phyloP scores from a whole-genome alignment of 2,329 filamentous ascomycete species.

The Botrytis fragariae region DNA sequence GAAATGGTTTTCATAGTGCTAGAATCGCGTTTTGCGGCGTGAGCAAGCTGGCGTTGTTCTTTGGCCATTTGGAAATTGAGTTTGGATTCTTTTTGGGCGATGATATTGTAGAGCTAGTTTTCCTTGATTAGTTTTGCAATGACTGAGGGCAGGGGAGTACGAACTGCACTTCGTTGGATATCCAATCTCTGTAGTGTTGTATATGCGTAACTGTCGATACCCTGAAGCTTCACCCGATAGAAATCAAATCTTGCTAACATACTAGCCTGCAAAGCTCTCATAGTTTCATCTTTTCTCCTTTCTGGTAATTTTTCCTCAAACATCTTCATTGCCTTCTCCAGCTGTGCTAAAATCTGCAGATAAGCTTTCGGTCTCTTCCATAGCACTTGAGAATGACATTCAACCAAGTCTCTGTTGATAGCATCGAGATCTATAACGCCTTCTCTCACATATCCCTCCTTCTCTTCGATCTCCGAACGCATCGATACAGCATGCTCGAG shows the following conservation, averaged over 20 bases:
- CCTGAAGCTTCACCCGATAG: constrained; percentile 58
- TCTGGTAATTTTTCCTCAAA: constrained; percentile 24
- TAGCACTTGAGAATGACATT: constrained; percentile 60
- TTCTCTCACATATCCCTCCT: constrained; percentile 54
- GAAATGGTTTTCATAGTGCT: constrained; percentile 64
- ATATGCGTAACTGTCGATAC: constrained; percentile 61
- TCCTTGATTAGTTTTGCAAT: background rate
- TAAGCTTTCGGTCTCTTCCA: constrained; percentile 64
- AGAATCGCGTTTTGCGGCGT: constrained; percentile 43
- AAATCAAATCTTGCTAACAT: constrained; percentile 57
- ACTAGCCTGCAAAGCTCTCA: constrained; percentile 50
- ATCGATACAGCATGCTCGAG: constrained; percentile 61
- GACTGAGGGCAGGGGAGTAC: constrained; percentile 32
- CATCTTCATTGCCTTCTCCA: constrained; percentile 47
- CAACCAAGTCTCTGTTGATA: constrained; percentile 60
- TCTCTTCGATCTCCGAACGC: constrained; percentile 40
- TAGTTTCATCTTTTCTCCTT: constrained; percentile 21
- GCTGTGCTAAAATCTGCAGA: constrained; percentile 50
- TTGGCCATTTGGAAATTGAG: constrained; percentile 57
- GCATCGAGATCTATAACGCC: constrained; percentile 56
- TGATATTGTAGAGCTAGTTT: constrained; percentile 61
- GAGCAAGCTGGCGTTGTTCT: constrained; percentile 43
- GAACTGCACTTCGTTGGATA: constrained; percentile 59
- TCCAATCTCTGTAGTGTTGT: constrained; percentile 60
- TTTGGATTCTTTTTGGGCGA: constrained; percentile 62